phyloP scores from a whole-genome alignment of 345 rosid genomes.

The Salix dunnii region DNA sequence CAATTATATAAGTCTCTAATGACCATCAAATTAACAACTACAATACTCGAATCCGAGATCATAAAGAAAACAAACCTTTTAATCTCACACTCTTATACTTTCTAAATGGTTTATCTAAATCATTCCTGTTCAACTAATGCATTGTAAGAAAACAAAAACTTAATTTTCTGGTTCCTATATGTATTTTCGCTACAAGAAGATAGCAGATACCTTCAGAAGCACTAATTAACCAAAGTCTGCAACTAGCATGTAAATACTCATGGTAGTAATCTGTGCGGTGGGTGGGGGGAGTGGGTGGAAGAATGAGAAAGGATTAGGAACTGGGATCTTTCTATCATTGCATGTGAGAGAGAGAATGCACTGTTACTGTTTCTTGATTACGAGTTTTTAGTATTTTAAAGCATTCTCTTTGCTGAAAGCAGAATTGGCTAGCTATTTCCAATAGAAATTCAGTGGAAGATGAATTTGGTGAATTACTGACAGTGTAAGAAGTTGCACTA shows the following conservation, averaged over 20 bases:
- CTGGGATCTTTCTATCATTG: not conserved
- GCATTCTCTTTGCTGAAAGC: not conserved
- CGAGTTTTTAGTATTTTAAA: not conserved
- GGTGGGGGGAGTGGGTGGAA: not conserved
- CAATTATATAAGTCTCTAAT: rapidly evolving
- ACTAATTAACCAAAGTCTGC: not conserved
- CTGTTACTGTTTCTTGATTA: not conserved
- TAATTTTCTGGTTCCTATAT: not conserved
- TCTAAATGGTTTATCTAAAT: no score
- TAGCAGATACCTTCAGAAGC: no score
- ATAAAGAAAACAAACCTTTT: no score
- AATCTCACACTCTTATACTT: no score
- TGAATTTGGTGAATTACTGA: conserved; percentile 4
- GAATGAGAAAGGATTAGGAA: no score
- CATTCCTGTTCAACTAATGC: not conserved
- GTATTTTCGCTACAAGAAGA: not conserved
- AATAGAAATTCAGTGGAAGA: not conserved
- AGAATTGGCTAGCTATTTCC: not conserved
- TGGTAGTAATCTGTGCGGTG: not conserved
- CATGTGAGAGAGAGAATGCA: not conserved
- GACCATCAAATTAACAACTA: no score
- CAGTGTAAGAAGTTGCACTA: not conserved
- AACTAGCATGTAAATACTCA: not conserved
- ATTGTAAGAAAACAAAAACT: not conserved
- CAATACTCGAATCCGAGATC: no score